A percentile compares a stretch with the other conserved stretches of the same genome.
These are phyloP conservation scores for Microdochium paspali DNA, from an alignment of 2,329 filamentous ascomycete species.

Conservation along the genomic window DNA sequence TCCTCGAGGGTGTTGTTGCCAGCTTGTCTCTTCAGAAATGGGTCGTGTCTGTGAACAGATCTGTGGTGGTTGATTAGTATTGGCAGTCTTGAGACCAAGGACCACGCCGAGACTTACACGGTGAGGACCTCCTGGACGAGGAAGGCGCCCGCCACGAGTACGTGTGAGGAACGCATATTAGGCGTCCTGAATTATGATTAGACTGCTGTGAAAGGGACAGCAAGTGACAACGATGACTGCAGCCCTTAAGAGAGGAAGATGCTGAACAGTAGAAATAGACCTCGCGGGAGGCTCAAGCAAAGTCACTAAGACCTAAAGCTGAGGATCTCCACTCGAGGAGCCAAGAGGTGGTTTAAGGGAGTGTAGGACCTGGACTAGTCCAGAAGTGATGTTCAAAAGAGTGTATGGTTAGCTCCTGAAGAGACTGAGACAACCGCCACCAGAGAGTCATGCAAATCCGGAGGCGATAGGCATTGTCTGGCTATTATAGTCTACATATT, in stretches of 20 bases:
- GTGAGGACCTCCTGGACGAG: background rate
- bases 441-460: background rate
- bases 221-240: background rate
- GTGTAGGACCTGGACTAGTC: background rate
- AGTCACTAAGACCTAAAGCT: background rate
- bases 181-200: background rate
- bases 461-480: background rate
- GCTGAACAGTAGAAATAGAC: background rate
- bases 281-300: background rate
- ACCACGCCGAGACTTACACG: background rate
- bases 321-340: background rate
- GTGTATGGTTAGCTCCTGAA: background rate
- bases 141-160: background rate
- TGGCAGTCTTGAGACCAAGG: too few relatives aligned
- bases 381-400: background rate
- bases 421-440: background rate
- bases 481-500: background rate
- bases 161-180: background rate
- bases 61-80: too few relatives aligned
- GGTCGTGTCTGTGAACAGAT: too few relatives aligned
- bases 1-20: constrained; percentile 8
- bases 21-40: constrained; percentile 7
- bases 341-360: background rate
- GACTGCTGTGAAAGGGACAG: background rate
- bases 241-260: background rate